Conservation (phyloP, 345 rosid species). For the Eucalyptus decipiens region DNA sequence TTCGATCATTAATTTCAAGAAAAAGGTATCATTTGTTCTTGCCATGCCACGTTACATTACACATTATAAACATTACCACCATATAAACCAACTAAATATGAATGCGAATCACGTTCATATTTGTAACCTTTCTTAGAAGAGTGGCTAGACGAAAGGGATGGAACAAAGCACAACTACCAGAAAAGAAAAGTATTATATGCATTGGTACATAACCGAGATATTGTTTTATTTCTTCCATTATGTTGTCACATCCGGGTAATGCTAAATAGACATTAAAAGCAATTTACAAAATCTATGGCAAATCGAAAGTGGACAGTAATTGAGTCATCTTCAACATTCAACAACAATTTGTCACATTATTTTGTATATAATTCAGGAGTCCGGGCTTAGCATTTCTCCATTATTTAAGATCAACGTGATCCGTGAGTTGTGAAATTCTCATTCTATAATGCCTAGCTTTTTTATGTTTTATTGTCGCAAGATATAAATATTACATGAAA, state of each 20-base stretch:
- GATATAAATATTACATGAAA: not conserved
- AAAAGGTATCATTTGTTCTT: not conserved
- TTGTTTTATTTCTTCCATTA: not conserved
- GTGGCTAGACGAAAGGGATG: not conserved
- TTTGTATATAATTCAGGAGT: not conserved
- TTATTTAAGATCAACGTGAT: too few relatives aligned
- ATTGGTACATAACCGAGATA: too few relatives aligned
- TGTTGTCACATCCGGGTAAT: fast-evolving
- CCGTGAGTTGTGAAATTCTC: too few relatives aligned
- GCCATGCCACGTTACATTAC: not conserved
- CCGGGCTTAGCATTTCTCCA: not conserved
- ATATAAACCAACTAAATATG: too few relatives aligned
- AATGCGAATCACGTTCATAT: not conserved
- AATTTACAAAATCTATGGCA: not conserved
- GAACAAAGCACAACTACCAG: not conserved
- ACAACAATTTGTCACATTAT: not conserved
- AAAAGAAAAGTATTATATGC: not conserved
- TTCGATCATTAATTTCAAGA: too few relatives aligned
- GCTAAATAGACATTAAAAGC: not conserved
- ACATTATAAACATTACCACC: too few relatives aligned
- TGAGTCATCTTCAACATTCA: not conserved
- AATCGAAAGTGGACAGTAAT: not conserved
- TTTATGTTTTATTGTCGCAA: too few relatives aligned
- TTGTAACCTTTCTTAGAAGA: not conserved
- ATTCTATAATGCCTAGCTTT: not conserved